These are phyloP conservation scores for Oryza brachyantha DNA, from an alignment of 176 grass and related monocot genomes.

Conservation along the genomic window DNA sequence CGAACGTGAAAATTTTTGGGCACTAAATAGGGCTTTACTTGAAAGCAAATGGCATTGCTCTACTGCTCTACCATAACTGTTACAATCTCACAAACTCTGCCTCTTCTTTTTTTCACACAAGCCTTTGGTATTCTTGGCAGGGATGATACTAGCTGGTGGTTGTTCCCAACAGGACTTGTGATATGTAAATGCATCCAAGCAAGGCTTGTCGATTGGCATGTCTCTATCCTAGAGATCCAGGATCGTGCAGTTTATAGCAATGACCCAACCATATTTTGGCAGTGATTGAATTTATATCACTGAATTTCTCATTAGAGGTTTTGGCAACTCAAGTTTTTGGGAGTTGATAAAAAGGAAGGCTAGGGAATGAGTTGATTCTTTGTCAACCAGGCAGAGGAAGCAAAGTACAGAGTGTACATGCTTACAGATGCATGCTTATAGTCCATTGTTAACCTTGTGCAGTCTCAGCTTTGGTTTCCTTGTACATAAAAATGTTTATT, in stretches of 20 bases:
- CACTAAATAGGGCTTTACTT: too few relatives aligned
- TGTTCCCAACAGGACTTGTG: slow-evolving; percentile 73
- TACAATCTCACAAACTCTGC: not conserved
- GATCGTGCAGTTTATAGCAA: slow-evolving; percentile 86
- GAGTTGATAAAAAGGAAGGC: slow-evolving; percentile 44
- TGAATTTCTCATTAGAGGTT: not conserved
- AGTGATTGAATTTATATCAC: slow-evolving; percentile 34
- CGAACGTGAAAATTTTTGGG: too few relatives aligned
- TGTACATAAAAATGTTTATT: slow-evolving; percentile 58
- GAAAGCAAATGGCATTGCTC: not conserved
- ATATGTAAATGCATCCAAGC: slow-evolving; percentile 94
- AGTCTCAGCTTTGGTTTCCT: slow-evolving; percentile 35
- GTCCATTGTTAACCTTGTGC: slow-evolving; percentile 34
- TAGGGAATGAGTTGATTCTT: slow-evolving; percentile 13
- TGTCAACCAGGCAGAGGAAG: slow-evolving; percentile 33
- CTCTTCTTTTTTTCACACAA: not conserved
- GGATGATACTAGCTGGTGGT: slow-evolving; percentile 93
- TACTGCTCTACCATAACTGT: not conserved
- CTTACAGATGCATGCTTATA: slow-evolving; percentile 34
- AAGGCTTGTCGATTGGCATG: slow-evolving; percentile 93
- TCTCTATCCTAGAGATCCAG: slow-evolving; percentile 91
- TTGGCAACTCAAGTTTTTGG: slow-evolving; percentile 48
- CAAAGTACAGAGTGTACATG: slow-evolving; percentile 41
- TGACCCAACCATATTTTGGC: slow-evolving; percentile 85
- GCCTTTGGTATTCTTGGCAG: slow-evolving; percentile 33